A percentile compares a stretch with the other conserved stretches of the same genome.
phyloP scores from a whole-genome alignment of 2,329 filamentous ascomycete species.

The Emmonsia crescens region DNA sequence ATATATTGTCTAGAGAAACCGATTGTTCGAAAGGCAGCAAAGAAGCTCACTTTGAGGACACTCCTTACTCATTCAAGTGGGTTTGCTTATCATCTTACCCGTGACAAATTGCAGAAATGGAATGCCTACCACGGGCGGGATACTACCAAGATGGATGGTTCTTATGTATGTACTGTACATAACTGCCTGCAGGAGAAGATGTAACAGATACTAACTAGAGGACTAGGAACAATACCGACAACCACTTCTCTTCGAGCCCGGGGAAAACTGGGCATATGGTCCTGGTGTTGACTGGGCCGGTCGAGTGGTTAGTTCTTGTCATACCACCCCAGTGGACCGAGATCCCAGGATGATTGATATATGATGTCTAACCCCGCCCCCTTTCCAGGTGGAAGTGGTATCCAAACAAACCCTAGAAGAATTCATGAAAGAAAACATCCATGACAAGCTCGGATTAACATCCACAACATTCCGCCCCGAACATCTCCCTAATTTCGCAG shows the following conservation, averaged over 20 bases:
- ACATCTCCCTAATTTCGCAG: background rate
- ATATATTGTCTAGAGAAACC: background rate
- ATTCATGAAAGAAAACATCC: conserved; percentile 37
- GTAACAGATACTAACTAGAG: background rate
- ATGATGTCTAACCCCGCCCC: background rate
- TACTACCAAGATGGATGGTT: background rate
- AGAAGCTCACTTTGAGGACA: background rate
- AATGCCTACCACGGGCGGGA: background rate
- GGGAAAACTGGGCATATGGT: conserved; percentile 40
- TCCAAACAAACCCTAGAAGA: conserved; percentile 34
- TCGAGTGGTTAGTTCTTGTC: conserved; percentile 21
- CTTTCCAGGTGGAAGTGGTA: conserved; percentile 31
- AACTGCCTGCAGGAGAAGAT: background rate
- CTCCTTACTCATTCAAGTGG: background rate
- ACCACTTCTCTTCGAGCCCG: conserved; percentile 41
- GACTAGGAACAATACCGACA: conserved; percentile 9
- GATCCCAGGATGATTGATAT: background rate
- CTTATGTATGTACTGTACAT: background rate
- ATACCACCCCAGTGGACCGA: background rate
- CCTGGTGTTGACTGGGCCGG: conserved; percentile 43
- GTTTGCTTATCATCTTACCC: background rate
- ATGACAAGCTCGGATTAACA: conserved; percentile 32
- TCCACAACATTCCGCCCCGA: conserved; percentile 12
- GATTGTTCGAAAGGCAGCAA: background rate
- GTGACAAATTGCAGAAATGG: background rate